Conservation (phyloP, 352 stramenopile genomes). For the Phytophthora sp. region DNA sequence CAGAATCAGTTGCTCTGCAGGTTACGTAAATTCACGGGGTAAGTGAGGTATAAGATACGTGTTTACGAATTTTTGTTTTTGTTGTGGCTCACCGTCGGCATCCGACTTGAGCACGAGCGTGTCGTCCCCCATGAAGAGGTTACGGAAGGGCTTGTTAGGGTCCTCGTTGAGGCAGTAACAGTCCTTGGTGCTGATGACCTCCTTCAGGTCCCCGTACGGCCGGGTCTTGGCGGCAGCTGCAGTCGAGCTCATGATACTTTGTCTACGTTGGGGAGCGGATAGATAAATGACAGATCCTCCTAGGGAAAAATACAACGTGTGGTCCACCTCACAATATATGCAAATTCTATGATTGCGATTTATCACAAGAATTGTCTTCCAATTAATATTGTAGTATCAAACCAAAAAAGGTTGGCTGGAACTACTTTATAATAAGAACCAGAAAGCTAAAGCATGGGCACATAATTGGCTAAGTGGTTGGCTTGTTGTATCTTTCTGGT, state of each 20-base stretch:
- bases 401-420: too few species aligned
- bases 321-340: too few species aligned
- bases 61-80: background rate
- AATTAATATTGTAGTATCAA: too few species aligned
- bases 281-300: too few species aligned
- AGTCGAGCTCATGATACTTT: conserved; percentile 45
- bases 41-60: conserved; percentile 7
- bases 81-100: conserved; percentile 53
- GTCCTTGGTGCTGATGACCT: conserved; percentile 59
- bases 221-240: conserved; percentile 46
- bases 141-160: conserved; percentile 68
- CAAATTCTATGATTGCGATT: too few species aligned
- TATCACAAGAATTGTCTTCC: too few species aligned
- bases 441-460: too few species aligned
- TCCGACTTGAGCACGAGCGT: conserved; percentile 82
- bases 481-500: too few species aligned
- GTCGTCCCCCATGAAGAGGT: conserved; percentile 82
- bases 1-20: conserved; percentile 77
- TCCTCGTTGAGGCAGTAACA: conserved; percentile 87
- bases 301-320: too few species aligned
- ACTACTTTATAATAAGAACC: too few species aligned
- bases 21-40: background rate
- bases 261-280: too few species aligned
- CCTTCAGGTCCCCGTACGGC: conserved; percentile 65
- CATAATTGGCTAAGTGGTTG: too few species aligned